phyloP scores from a whole-genome alignment of 495 filamentous ascomycete genomes.

The Neurospora sp. region DNA sequence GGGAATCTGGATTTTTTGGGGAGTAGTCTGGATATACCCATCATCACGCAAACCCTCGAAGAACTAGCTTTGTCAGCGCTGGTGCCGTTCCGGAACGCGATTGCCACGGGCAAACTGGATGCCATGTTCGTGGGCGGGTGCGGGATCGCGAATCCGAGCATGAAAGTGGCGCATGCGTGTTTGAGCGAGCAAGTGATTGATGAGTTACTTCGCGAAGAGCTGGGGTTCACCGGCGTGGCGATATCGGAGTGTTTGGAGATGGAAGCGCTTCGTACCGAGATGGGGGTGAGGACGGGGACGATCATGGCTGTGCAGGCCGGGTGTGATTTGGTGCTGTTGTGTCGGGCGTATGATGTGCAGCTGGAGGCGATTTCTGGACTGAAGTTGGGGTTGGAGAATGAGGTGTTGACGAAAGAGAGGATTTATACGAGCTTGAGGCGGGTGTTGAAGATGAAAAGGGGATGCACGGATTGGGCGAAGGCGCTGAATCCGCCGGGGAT shows the following conservation, averaged over 20 bases:
- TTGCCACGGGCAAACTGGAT: slow-evolving; percentile 64
- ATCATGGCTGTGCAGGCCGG: slow-evolving; percentile 93
- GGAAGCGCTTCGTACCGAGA: slow-evolving; percentile 83
- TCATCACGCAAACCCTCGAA: slow-evolving; percentile 84
- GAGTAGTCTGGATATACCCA: slow-evolving; percentile 75
- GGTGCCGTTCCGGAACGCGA: slow-evolving; percentile 79
- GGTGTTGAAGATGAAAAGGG: slow-evolving; percentile 63
- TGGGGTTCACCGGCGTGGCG: slow-evolving; percentile 82
- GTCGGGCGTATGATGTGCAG: slow-evolving; percentile 74
- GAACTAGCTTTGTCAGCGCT: slow-evolving; percentile 75
- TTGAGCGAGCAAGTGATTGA: slow-evolving; percentile 85
- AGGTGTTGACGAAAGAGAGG: slow-evolving; percentile 64
- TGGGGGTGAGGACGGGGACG: slow-evolving; percentile 82
- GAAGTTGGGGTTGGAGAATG: slow-evolving; percentile 76
- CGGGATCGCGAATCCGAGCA: slow-evolving; percentile 73
- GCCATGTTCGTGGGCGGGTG: slow-evolving; percentile 90
- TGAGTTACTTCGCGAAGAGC: slow-evolving; percentile 66
- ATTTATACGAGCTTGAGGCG: slow-evolving; percentile 64
- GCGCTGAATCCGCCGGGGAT: slow-evolving; percentile 72
- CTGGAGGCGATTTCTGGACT: slow-evolving; percentile 78
- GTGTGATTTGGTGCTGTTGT: slow-evolving; percentile 77
- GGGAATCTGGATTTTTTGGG: slow-evolving; percentile 88
- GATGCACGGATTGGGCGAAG: slow-evolving; percentile 74
- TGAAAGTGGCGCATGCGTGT: slow-evolving; percentile 88
- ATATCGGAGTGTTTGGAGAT: slow-evolving; percentile 93